Conservation (phyloP, 306 rosid genomes). For the Glycine tomentella region DNA sequence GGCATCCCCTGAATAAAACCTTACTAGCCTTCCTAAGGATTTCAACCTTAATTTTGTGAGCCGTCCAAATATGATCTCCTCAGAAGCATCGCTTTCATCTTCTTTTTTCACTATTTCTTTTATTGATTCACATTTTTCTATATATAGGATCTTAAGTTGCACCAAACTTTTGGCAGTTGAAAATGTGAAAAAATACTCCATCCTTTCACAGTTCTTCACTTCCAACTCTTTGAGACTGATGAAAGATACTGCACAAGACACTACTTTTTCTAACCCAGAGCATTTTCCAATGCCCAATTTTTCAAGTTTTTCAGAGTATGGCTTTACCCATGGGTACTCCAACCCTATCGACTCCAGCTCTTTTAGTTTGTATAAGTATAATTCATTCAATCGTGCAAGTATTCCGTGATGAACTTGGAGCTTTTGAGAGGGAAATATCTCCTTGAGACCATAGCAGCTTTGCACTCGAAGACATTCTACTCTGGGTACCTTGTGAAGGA, state of each 20-base stretch:
- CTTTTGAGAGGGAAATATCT: conserved; percentile 1
- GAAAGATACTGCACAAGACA: background rate
- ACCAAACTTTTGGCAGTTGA: conserved; percentile 37
- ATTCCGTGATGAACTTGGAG: background rate
- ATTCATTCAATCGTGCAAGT: background rate
- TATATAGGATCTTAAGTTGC: background rate
- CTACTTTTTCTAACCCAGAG: background rate
- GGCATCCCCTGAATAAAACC: conserved; percentile 28
- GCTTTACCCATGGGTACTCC: conserved; percentile 11
- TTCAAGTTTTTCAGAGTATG: background rate
- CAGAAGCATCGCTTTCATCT: background rate
- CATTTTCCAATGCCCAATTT: fast-evolving
- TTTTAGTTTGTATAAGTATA: background rate
- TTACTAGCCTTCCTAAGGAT: background rate
- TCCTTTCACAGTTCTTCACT: fast-evolving
- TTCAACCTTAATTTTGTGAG: background rate
- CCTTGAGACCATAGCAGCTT: background rate
- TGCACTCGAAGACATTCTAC: background rate
- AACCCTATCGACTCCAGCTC: background rate
- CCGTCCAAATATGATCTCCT: conserved; percentile 6
- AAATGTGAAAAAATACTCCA: conserved; percentile 26
- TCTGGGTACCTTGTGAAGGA: background rate
- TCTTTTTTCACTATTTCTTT: conserved; percentile 2
- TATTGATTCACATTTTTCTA: background rate
- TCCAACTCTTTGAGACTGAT: background rate